These are phyloP conservation scores for Lasiodiplodia hormozganensis DNA, from an alignment of 2,329 filamentous ascomycete species.

Conservation along the genomic window DNA sequence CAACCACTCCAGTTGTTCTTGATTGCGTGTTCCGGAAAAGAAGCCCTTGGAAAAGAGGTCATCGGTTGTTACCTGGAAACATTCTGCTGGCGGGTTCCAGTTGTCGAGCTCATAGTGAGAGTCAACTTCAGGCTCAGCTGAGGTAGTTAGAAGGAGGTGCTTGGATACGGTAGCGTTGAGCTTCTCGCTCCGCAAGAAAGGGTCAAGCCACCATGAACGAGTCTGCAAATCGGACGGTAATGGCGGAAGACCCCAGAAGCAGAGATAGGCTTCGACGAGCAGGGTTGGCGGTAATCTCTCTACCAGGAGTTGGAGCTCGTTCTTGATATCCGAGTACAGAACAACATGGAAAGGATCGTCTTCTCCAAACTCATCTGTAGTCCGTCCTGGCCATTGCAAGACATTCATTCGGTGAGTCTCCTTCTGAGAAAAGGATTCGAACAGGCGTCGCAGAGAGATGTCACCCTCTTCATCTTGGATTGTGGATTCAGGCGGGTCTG, in stretches of 20 bases:
- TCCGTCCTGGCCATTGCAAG: conserved; percentile 71
- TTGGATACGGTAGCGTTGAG: neutral
- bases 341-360: conserved; percentile 86
- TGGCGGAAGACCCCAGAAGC: conserved; percentile 59
- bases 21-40: conserved; percentile 23
- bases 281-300: conserved; percentile 47
- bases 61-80: conserved; percentile 27
- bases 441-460: conserved; percentile 31
- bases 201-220: conserved; percentile 55
- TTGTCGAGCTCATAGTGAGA: neutral
- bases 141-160: neutral
- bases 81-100: conserved; percentile 2
- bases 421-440: conserved; percentile 44
- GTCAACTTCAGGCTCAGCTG: neutral
- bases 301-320: conserved; percentile 61
- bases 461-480: neutral
- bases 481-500: conserved; percentile 34
- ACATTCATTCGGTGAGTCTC: conserved; percentile 61
- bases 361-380: conserved; percentile 74
- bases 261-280: conserved; percentile 71
- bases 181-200: conserved; percentile 57
- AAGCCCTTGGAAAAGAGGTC: conserved; percentile 27
- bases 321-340: conserved; percentile 77
- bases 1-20: conserved; percentile 55
- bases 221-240: conserved; percentile 38